A percentile compares a stretch with the other conserved stretches of the same genome.
phyloP scores from a whole-genome alignment of 768 basidiomycete species.

The Tubosaeta sp. region DNA sequence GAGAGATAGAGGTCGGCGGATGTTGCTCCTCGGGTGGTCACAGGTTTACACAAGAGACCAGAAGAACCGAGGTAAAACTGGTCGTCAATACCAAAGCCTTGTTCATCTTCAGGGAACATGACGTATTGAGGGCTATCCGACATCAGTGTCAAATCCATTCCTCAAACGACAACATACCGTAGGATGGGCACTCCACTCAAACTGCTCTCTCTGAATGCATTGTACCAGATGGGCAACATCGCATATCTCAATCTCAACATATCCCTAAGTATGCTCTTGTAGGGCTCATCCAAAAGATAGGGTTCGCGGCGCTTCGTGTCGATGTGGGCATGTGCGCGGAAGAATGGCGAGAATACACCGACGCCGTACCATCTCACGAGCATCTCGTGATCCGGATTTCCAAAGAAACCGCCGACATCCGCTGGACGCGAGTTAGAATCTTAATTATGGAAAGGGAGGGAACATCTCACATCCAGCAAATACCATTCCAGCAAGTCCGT shows the following conservation, averaged over 20 bases:
- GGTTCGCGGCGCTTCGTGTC: slow-evolving; percentile 98
- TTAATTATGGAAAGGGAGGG: background rate
- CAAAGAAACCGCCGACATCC: slow-evolving; percentile 98
- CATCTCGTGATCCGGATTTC: slow-evolving; percentile 93
- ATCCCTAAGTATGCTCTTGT: slow-evolving; percentile 77
- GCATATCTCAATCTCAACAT: slow-evolving; percentile 78
- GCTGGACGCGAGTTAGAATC: slow-evolving; percentile 49
- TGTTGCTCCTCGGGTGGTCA: slow-evolving; percentile 67
- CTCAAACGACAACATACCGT: slow-evolving; percentile 45
- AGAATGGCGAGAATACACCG: slow-evolving; percentile 93
- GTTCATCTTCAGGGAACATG: slow-evolving; percentile 83
- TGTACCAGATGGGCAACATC: slow-evolving; percentile 94
- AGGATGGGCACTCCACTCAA: slow-evolving; percentile 78
- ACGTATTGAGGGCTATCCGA: slow-evolving; percentile 85
- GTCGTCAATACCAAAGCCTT: slow-evolving; percentile 87
- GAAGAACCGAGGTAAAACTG: slow-evolving; percentile 90
- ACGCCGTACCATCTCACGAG: slow-evolving; percentile 97
- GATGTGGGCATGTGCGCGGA: slow-evolving; percentile 97
- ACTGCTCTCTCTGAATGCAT: slow-evolving; percentile 89
- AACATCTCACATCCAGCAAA: slow-evolving; percentile 79
- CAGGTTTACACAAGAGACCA: slow-evolving; percentile 88
- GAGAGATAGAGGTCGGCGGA: slow-evolving; percentile 77
- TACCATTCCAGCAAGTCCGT: slow-evolving; percentile 85
- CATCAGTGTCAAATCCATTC: background rate
- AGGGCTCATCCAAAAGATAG: slow-evolving; percentile 85